Evolutionary conservation across 495 filamentous ascomycete genomes (phyloP).

Genomic region (Oidiodendron maius): DNA sequence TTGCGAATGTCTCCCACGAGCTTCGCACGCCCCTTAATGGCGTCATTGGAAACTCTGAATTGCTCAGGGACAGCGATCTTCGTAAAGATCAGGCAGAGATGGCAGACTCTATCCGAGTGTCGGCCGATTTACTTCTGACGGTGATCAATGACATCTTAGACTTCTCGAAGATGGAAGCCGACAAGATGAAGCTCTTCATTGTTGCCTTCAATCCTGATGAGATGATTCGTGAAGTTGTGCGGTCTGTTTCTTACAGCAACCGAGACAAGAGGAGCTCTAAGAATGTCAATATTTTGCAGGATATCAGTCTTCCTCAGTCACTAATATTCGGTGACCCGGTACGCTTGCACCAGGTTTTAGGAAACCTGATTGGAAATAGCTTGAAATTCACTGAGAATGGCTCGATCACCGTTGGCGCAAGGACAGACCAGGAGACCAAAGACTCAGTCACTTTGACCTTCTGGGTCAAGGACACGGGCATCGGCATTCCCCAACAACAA

Average conservation of each 20-base stretch:
- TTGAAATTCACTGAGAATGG: constrained; percentile 90
- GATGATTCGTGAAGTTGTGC: constrained; percentile 81
- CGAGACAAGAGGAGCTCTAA: constrained; percentile 60
- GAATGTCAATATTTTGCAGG: constrained; percentile 57
- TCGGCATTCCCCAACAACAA: constrained; percentile 79
- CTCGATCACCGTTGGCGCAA: constrained; percentile 72
- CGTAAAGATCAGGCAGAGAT: constrained; percentile 81
- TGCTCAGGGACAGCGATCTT: constrained; percentile 71
- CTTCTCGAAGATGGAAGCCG: constrained; percentile 89
- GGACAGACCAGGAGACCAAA: constrained; percentile 60
- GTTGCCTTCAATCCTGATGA: constrained; percentile 80
- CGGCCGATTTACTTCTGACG: constrained; percentile 82
- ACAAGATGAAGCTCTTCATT: constrained; percentile 89
- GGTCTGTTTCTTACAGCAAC: constrained; percentile 80
- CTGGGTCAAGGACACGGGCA: constrained; percentile 85
- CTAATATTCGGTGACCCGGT: constrained; percentile 89
- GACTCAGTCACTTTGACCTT: constrained; percentile 69
- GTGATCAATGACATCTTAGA: constrained; percentile 95
- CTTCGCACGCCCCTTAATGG: constrained; percentile 82
- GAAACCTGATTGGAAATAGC: constrained; percentile 88
- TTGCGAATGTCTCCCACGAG: constrained; percentile 89
- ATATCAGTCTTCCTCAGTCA: constrained; percentile 68
- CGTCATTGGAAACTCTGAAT: constrained; percentile 84
- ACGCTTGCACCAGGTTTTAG: constrained; percentile 85
- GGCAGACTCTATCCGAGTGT: constrained; percentile 87